These are phyloP conservation scores for Kodamaea fungicola DNA, from an alignment of 1,139 yeast species.

Conservation along the genomic window DNA sequence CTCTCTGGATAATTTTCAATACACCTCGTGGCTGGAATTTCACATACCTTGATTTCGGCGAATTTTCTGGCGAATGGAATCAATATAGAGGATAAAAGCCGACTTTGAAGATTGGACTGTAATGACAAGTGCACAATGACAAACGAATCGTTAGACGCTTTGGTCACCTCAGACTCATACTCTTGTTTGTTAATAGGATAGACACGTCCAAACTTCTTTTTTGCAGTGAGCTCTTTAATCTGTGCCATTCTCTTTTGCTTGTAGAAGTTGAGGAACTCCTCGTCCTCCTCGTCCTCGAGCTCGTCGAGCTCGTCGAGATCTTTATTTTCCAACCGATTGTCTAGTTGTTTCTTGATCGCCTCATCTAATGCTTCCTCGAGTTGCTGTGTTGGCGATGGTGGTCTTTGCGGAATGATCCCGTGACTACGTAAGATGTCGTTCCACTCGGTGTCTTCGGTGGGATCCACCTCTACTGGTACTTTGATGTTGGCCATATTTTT, in stretches of 20 bases:
- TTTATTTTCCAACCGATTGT: constrained; percentile 68
- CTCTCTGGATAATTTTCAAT: constrained; percentile 87
- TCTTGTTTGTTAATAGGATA: constrained; percentile 81
- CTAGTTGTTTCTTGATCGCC: constrained; percentile 73
- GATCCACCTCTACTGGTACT: constrained; percentile 86
- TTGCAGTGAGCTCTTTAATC: constrained; percentile 55
- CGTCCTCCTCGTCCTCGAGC: constrained; percentile 77
- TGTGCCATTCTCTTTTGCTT: constrained; percentile 75
- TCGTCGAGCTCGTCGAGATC: constrained; percentile 78
- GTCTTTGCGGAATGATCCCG: constrained; percentile 89
- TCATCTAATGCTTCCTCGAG: constrained; percentile 85
- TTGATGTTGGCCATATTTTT: constrained; percentile 21
- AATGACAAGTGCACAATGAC: constrained; percentile 80
- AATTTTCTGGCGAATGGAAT: constrained; percentile 51
- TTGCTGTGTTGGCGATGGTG: constrained; percentile 84
- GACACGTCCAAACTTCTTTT: constrained; percentile 73
- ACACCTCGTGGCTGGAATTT: constrained; percentile 84
- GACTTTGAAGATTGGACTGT: constrained; percentile 68
- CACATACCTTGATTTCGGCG: constrained; percentile 86
- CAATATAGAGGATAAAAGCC: constrained; percentile 60
- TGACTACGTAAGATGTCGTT: constrained; percentile 87
- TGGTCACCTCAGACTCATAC: constrained; percentile 80
- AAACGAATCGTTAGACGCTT: constrained; percentile 56
- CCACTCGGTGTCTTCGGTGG: constrained; percentile 98
- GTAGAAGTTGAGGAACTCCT: constrained; percentile 68